These are phyloP conservation scores for Eimeria mitis DNA, from an alignment of 169 alveolate genomes.

Conservation along the genomic window DNA sequence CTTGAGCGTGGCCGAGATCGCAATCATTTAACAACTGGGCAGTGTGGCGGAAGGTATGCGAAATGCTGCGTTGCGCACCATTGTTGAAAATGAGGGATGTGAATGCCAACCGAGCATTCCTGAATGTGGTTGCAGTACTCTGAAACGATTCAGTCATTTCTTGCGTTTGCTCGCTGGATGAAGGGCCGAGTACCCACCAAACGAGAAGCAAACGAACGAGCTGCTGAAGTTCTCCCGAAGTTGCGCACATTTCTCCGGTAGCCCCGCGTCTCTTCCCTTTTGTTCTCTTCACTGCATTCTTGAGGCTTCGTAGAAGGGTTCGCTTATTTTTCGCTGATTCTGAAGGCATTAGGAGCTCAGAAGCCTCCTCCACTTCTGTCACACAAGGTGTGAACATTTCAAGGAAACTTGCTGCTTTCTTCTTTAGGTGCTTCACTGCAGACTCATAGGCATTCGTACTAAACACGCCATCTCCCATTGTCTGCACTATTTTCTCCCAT, in stretches of 20 bases:
- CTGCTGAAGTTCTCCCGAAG: conserved; percentile 54
- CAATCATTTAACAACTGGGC: background rate
- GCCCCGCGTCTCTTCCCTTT: conserved; percentile 10
- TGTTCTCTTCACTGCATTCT: background rate
- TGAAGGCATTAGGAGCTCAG: conserved; percentile 29
- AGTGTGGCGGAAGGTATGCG: background rate
- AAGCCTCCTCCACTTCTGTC: conserved; percentile 30
- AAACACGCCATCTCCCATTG: conserved; percentile 51
- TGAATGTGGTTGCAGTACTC: conserved; percentile 32
- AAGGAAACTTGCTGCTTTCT: conserved; percentile 5
- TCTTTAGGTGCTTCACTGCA: conserved; percentile 20
- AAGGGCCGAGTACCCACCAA: conserved; percentile 51
- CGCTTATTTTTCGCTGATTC: background rate
- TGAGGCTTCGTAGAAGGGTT: background rate
- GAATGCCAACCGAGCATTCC: conserved; percentile 18
- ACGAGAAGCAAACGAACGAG: conserved; percentile 40
- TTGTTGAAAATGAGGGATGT: conserved; percentile 26
- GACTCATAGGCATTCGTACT: background rate
- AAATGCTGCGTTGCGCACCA: conserved; percentile 15
- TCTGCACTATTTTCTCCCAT: conserved; percentile 51
- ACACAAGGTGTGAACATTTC: conserved; percentile 26
- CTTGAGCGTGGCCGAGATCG: background rate
- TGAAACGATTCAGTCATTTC: background rate
- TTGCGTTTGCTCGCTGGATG: background rate
- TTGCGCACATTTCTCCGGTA: conserved; percentile 27